Conservation (phyloP, 768 basidiomycete species). For the Solioccasus polychromus region DNA sequence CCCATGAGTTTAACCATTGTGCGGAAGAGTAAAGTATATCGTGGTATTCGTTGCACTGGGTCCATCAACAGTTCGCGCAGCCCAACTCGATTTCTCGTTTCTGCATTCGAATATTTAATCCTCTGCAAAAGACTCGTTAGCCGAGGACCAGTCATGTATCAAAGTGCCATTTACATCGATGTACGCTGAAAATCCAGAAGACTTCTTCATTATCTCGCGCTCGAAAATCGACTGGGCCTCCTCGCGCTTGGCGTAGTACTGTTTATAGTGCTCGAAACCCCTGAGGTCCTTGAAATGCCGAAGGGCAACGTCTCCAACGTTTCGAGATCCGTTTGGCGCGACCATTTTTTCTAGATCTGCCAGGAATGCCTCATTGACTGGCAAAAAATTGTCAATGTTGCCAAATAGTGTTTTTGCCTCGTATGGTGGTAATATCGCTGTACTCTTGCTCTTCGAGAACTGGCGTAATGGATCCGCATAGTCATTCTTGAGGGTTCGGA, state of each 20-base stretch:
- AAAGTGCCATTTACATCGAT: conserved; percentile 70
- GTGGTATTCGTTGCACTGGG: conserved; percentile 91
- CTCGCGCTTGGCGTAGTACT: conserved; percentile 90
- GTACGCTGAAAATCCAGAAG: conserved; percentile 78
- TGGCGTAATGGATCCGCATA: conserved; percentile 90
- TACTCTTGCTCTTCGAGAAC: conserved; percentile 81
- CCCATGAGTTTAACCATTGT: conserved; percentile 91
- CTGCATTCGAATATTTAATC: conserved; percentile 80
- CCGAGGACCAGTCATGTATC: conserved; percentile 8
- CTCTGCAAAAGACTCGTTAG: conserved; percentile 44
- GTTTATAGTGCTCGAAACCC: conserved; percentile 89
- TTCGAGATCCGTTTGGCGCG: conserved; percentile 51
- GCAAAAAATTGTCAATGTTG: conserved; percentile 86
- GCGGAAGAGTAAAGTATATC: conserved; percentile 90
- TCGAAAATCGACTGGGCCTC: conserved; percentile 89
- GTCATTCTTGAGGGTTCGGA: conserved; percentile 78
- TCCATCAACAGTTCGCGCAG: conserved; percentile 93
- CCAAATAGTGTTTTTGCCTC: conserved; percentile 93
- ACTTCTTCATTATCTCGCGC: conserved; percentile 74
- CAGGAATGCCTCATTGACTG: conserved; percentile 87
- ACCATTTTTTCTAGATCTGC: conserved; percentile 79
- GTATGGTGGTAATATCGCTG: conserved; percentile 83
- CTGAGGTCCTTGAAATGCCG: conserved; percentile 80
- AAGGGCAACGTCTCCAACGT: conserved; percentile 80
- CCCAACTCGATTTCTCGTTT: conserved; percentile 76